These are phyloP conservation scores for Phoenix roebelenii DNA, from an alignment of 176 grass and related monocot species.

Conservation along the genomic window DNA sequence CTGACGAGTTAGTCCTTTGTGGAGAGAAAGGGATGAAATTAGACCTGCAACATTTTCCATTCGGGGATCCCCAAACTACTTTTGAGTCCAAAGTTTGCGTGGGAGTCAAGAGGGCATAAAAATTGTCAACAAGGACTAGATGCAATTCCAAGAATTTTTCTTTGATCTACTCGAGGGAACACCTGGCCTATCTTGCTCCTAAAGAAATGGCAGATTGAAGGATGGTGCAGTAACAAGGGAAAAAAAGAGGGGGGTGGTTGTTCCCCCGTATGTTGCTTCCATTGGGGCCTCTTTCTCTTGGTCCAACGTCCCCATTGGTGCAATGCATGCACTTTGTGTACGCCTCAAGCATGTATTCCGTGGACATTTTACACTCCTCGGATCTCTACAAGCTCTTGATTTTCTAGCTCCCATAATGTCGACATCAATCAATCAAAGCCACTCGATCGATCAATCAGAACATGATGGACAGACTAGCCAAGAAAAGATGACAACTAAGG, in stretches of 20 bases:
- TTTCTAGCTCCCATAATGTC: too few species aligned
- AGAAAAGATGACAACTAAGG: too few species aligned
- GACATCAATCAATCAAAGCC: too few species aligned
- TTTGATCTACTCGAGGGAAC: neutral
- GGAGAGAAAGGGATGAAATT: too few species aligned
- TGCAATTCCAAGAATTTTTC: too few species aligned
- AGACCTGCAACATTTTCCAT: too few species aligned
- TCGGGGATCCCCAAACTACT: too few species aligned
- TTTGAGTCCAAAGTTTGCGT: too few species aligned
- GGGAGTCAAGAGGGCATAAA: too few species aligned
- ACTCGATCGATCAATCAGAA: neutral
- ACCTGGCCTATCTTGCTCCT: slow-evolving; percentile 10
- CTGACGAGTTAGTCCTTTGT: too few species aligned
- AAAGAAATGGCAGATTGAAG: slow-evolving; percentile 8
- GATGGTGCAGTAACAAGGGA: slow-evolving; percentile 6
- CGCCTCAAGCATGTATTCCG: neutral
- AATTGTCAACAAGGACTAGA: too few species aligned
- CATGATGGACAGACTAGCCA: neutral
- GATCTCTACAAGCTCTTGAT: slow-evolving; percentile 2
- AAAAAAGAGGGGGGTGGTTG: too few species aligned
- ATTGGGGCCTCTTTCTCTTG: neutral
- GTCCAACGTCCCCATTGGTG: neutral
- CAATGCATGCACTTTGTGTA: neutral
- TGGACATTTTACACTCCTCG: neutral
- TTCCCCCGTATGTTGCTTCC: neutral